Evolutionary conservation across 2,329 filamentous ascomycete species (phyloP).

Genomic region (Thermothelomyces thermophilus): DNA sequence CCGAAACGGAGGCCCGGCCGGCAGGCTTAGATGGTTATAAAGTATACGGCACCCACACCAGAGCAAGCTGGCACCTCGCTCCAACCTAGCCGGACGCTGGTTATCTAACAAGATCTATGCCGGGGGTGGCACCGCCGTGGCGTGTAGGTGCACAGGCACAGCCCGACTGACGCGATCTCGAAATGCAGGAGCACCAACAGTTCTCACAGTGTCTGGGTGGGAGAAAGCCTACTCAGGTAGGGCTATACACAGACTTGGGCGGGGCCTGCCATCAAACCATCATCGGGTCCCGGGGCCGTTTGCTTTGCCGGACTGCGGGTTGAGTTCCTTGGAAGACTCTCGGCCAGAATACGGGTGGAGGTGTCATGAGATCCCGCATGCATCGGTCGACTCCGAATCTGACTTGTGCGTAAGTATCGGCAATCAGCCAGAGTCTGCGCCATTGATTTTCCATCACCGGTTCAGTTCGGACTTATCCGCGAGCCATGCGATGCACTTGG

Average conservation of each 20-base stretch:
- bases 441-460: too few species aligned
- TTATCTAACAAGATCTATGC: neutral
- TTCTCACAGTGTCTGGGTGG: neutral
- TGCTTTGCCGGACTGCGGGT: too few species aligned
- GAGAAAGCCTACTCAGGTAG: neutral
- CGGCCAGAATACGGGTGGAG: too few species aligned
- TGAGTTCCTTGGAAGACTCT: too few species aligned
- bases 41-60: neutral
- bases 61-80: neutral
- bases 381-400: neutral
- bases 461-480: too few species aligned
- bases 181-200: neutral
- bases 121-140: neutral
- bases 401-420: too few species aligned
- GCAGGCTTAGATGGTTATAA: neutral
- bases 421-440: too few species aligned
- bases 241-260: too few species aligned
- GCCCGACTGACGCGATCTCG: slow-evolving; percentile 1
- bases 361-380: neutral
- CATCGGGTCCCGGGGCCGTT: too few species aligned
- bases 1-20: neutral
- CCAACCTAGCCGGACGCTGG: neutral
- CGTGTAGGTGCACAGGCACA: too few species aligned
- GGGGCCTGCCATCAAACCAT: too few species aligned
- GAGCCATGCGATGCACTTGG: too few species aligned